Evolutionary conservation across 108 stramenopile genomes (phyloP).

Genomic region (Mediolabrus comicus): DNA sequence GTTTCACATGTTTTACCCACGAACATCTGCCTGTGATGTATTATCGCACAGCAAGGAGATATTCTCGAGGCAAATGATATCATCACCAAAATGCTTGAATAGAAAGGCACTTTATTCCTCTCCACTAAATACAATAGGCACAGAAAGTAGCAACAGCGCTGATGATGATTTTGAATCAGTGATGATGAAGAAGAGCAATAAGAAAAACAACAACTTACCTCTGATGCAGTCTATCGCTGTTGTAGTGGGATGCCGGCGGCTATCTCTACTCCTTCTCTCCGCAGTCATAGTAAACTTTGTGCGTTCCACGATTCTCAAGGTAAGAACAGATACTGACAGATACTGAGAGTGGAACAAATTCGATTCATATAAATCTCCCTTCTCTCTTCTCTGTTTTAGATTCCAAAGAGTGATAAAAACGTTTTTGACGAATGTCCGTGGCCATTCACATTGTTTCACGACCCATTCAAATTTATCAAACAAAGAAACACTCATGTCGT

Average conservation of each 20-base stretch:
- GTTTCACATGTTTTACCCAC: not conserved
- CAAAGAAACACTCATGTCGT: conserved; percentile 45
- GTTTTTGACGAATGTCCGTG: conserved; percentile 58
- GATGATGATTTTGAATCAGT: not conserved
- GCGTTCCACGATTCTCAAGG: conserved; percentile 34
- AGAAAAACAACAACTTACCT: not conserved
- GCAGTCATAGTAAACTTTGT: conserved; percentile 24
- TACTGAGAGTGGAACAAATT: not conserved
- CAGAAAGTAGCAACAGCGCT: not conserved
- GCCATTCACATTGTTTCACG: conserved; percentile 65
- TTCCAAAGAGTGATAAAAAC: conserved; percentile 33
- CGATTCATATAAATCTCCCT: not conserved
- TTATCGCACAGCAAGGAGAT: not conserved
- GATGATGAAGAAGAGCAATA: not conserved
- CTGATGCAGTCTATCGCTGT: conserved; percentile 18
- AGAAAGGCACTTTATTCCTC: not conserved
- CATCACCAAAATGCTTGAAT: not conserved
- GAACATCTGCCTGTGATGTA: too few relatives aligned
- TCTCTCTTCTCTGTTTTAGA: conserved; percentile 4
- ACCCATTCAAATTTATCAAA: conserved; percentile 43
- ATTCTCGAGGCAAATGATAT: not conserved
- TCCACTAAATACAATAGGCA: not conserved
- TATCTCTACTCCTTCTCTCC: conserved; percentile 32
- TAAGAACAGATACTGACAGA: not conserved
- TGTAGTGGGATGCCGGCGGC: conserved; percentile 15